phyloP scores from a whole-genome alignment of 108 stramenopile species.

The Pseudonitzschia multiseries region DNA sequence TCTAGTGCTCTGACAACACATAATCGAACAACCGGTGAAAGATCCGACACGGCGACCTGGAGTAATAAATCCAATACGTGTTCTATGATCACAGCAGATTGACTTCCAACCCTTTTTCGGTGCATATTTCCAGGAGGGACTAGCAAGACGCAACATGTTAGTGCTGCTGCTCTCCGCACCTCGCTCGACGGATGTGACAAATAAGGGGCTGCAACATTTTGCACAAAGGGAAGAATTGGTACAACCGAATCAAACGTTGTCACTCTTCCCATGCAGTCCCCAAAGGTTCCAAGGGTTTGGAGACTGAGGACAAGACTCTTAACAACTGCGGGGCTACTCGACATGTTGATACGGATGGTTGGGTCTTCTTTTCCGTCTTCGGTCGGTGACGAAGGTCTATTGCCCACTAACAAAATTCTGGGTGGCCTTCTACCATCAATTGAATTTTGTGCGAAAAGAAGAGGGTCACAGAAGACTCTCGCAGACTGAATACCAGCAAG shows the following conservation, averaged over 20 bases:
- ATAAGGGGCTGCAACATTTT: slow-evolving; percentile 76
- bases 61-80: slow-evolving; percentile 80
- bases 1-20: slow-evolving; percentile 84
- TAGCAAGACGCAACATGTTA: slow-evolving; percentile 80
- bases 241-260: slow-evolving; percentile 56
- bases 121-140: slow-evolving; percentile 51
- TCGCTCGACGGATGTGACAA: slow-evolving; percentile 71
- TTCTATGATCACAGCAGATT: slow-evolving; percentile 74
- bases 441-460: slow-evolving; percentile 15
- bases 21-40: slow-evolving; percentile 76
- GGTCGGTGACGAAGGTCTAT: slow-evolving; percentile 3
- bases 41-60: slow-evolving; percentile 83
- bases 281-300: slow-evolving; percentile 84
- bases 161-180: slow-evolving; percentile 80
- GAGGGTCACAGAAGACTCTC: slow-evolving; percentile 49
- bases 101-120: slow-evolving; percentile 44
- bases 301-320: slow-evolving; percentile 77
- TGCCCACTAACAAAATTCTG: slow-evolving; percentile 3
- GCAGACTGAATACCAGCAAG: slow-evolving; percentile 69
- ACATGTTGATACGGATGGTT: slow-evolving; percentile 49
- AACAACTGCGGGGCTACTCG: slow-evolving; percentile 49
- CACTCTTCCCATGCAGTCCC: slow-evolving; percentile 58
- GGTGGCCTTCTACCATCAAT: slow-evolving; percentile 1
- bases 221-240: slow-evolving; percentile 82
- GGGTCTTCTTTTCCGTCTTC: slow-evolving; percentile 14